phyloP scores from a whole-genome alignment of 1,284 basidiomycete species.

The Trichosporon faecale region DNA sequence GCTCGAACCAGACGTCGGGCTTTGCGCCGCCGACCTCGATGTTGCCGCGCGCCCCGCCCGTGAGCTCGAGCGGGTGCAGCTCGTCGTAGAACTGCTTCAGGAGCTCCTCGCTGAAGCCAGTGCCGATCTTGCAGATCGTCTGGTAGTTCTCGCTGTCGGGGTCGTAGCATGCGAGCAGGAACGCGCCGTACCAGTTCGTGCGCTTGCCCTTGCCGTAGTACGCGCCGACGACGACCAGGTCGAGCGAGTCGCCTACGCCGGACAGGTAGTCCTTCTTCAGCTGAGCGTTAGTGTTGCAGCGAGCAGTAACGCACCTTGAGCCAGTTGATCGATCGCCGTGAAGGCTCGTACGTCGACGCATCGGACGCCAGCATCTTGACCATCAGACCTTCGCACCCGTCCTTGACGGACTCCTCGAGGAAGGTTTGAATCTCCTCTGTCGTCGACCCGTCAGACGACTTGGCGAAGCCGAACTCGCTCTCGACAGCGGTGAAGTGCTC shows the following conservation, averaged over 20 bases:
- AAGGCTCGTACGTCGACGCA: slow-evolving; percentile 92
- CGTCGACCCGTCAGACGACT: slow-evolving; percentile 80
- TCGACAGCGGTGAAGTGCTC: slow-evolving; percentile 78
- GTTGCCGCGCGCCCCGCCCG: slow-evolving; percentile 59
- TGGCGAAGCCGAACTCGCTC: slow-evolving; percentile 91
- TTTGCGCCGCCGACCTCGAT: slow-evolving; percentile 84
- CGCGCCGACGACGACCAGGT: slow-evolving; percentile 92
- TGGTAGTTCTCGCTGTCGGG: slow-evolving; percentile 85
- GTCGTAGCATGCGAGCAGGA: slow-evolving; percentile 92
- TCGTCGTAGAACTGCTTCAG: slow-evolving; percentile 78
- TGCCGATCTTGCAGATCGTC: slow-evolving; percentile 98
- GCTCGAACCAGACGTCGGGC: slow-evolving; percentile 93
- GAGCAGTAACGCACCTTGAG: slow-evolving; percentile 66
- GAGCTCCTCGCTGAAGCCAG: slow-evolving; percentile 91
- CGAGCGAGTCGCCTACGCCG: slow-evolving; percentile 96
- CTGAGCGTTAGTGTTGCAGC: slow-evolving; percentile 53
- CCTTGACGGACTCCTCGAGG: slow-evolving; percentile 93
- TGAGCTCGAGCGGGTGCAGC: slow-evolving; percentile 71
- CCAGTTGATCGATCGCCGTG: slow-evolving; percentile 93
- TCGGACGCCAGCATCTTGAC: slow-evolving; percentile 95
- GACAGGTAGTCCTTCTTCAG: slow-evolving; percentile 96
- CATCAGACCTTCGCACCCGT: slow-evolving; percentile 98
- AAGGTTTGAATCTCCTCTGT: slow-evolving; percentile 93
- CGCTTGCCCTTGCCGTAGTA: slow-evolving; percentile 98
- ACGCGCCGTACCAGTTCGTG: slow-evolving; percentile 92